Percentiles rank a stretch among this genome's conserved stretches.
Evolutionary conservation across 1,139 yeast species (phyloP).

Genomic region (Dujonia santamariae): DNA sequence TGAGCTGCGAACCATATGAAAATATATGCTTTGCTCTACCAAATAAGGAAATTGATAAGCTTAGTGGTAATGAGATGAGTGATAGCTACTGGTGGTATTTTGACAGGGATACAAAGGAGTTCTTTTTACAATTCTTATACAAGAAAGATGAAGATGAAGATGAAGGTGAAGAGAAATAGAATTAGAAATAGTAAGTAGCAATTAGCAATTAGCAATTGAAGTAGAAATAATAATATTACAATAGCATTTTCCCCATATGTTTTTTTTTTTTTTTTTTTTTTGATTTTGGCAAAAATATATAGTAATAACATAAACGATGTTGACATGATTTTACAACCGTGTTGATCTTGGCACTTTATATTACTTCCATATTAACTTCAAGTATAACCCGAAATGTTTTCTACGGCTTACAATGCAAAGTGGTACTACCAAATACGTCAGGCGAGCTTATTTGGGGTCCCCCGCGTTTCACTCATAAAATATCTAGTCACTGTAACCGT

Average conservation of each 20-base stretch:
- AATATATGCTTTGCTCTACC: slow-evolving; percentile 72
- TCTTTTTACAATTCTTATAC: slow-evolving; percentile 65
- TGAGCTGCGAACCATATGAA: slow-evolving; percentile 84
- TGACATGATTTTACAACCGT: no score
- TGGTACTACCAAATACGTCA: no score
- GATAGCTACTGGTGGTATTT: slow-evolving; percentile 65
- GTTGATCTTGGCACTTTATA: no score
- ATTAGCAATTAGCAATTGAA: not conserved
- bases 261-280: not conserved
- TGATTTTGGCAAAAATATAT: no score
- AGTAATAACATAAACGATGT: no score
- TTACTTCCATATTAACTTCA: no score
- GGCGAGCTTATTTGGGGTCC: no score
- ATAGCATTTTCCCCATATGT: not conserved
- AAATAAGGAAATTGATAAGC: slow-evolving; percentile 50
- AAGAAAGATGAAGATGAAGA: slow-evolving; percentile 15
- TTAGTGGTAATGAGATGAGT: slow-evolving; percentile 29
- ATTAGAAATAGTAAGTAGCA: not conserved
- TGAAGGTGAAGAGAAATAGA: no score
- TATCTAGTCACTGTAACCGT: no score
- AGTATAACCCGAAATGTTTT: no score
- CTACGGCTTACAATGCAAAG: no score
- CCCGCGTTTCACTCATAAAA: no score
- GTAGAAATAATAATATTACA: not conserved
- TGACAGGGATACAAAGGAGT: slow-evolving; percentile 67